Conservation (phyloP, 2,329 filamentous ascomycete species). For the Pochonia chlamydosporia region DNA sequence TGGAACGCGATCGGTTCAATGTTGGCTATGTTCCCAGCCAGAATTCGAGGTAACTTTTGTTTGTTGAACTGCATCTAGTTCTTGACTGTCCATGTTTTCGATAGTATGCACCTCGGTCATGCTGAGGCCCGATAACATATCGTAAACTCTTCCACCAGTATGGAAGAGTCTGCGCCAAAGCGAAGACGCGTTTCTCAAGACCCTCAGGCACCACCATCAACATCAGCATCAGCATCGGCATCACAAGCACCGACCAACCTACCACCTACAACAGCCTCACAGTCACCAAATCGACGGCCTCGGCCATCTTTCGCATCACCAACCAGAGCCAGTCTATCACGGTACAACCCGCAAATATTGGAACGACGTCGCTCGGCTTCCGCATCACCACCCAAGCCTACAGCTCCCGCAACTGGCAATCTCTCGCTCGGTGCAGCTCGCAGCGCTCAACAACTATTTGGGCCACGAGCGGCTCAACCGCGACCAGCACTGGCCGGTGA, state of each 20-base stretch:
- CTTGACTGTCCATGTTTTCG: background rate
- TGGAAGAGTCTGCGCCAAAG: conserved; percentile 56
- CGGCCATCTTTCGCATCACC: conserved; percentile 62
- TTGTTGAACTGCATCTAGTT: background rate
- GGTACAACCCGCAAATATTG: conserved; percentile 54
- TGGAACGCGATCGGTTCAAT: conserved; percentile 2
- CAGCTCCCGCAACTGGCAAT: conserved; percentile 10
- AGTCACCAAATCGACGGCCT: conserved; percentile 17
- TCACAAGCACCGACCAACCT: background rate
- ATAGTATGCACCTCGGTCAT: background rate
- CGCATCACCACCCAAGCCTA: conserved; percentile 22
- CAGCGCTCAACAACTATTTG: conserved; percentile 1
- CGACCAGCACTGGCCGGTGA: conserved; percentile 4
- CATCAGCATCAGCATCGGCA: background rate
- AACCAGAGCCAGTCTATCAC: conserved; percentile 57
- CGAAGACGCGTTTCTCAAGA: conserved; percentile 17
- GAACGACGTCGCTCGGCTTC: conserved; percentile 36
- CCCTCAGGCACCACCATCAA: background rate
- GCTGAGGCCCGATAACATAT: background rate
- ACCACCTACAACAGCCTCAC: conserved; percentile 5
- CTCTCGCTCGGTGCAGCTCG: background rate
- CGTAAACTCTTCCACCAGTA: conserved; percentile 12
- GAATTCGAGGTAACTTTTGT: background rate
- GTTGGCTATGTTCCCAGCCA: background rate
- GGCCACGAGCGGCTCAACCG: background rate